phyloP scores from a whole-genome alignment of 768 basidiomycete genomes.

The Boletus rufocinnamomeus region DNA sequence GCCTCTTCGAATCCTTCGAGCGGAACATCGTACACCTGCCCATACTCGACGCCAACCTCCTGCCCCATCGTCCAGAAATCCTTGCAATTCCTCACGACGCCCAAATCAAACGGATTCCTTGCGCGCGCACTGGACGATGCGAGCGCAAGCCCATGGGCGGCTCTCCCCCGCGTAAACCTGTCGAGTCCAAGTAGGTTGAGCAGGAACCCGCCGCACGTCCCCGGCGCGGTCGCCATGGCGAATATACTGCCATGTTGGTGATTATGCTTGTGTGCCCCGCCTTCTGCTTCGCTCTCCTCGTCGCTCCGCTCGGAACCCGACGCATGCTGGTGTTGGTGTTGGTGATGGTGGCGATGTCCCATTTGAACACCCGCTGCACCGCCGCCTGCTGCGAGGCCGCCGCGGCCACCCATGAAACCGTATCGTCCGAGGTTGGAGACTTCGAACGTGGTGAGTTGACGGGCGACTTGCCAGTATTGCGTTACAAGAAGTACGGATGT shows the following conservation, averaged over 20 bases:
- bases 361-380: conserved; percentile 65
- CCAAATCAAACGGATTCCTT: conserved; percentile 91
- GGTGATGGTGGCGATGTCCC: conserved; percentile 64
- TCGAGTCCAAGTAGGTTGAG: conserved; percentile 93
- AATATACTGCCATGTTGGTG: conserved; percentile 46
- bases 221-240: conserved; percentile 35
- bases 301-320: conserved; percentile 49
- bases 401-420: conserved; percentile 96
- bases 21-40: conserved; percentile 86
- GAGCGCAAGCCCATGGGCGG: conserved; percentile 80
- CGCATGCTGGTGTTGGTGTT: conserved; percentile 24
- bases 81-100: conserved; percentile 73
- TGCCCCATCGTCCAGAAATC: conserved; percentile 93
- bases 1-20: conserved; percentile 80
- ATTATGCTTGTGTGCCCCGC: conserved; percentile 43
- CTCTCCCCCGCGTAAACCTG: conserved; percentile 89
- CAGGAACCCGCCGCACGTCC: conserved; percentile 58
- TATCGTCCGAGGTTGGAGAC: conserved; percentile 93
- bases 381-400: conserved; percentile 60
- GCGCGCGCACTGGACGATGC: conserved; percentile 57
- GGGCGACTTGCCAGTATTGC: conserved; percentile 89
- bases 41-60: conserved; percentile 90
- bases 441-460: conserved; percentile 95
- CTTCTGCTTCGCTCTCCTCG: conserved; percentile 39
- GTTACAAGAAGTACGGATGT: conserved; percentile 82